Evolutionary conservation across 2,329 filamentous ascomycete species (phyloP), one percentile per base, ranked within the genome.

Genomic region (Apiospora sp.): DNA sequence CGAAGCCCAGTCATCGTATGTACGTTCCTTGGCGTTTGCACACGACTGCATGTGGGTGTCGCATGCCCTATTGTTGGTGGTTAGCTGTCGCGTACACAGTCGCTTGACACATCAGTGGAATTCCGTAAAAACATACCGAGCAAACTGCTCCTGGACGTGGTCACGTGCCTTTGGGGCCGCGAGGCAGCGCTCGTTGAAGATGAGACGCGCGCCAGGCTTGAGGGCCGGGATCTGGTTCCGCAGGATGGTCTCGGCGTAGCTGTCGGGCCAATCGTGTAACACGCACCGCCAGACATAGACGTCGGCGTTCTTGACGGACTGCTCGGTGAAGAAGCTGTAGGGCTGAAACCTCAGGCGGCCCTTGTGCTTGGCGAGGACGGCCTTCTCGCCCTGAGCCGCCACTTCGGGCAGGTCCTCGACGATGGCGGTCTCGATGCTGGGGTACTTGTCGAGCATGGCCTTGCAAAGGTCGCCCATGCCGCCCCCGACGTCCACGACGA

Each of bases 21-120:
- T 73, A 6, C 75, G 69, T 48, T 76, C 75, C 44, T 73, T 73
- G n/a, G 74, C 74, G 41, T 76, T 76, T n/a, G 69, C 70, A n/a
- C 70, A 72, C 46, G 74, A 48, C 24, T 74, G 71, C 70, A 76
- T 74, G 37, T 73, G 58, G 4, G 75, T 70, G 41, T 75, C 74
- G 37, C 68, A 71, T n/a, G 74, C 71, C 12, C 74, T 75, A 34
- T 46, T n/a, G 13, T 41, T 3, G 8, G 48, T 44, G 61, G 49
- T 51, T 13, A 30, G 54, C 7, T 27, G 16, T 10, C 12, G 8
- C 14, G 24, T 7, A 24, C 27, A 8, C 12, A 5, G 8, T 7
- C 13, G 8, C 13, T 30, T 37, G 6, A 43, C 10, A 12, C 8
- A 30, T 2, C 12, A 27, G 19, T 22, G 27, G 10, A 27, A 43